These are phyloP conservation scores for Samsoniella hepiali DNA, from an alignment of 2,329 filamentous ascomycete species.

Conservation along the genomic window DNA sequence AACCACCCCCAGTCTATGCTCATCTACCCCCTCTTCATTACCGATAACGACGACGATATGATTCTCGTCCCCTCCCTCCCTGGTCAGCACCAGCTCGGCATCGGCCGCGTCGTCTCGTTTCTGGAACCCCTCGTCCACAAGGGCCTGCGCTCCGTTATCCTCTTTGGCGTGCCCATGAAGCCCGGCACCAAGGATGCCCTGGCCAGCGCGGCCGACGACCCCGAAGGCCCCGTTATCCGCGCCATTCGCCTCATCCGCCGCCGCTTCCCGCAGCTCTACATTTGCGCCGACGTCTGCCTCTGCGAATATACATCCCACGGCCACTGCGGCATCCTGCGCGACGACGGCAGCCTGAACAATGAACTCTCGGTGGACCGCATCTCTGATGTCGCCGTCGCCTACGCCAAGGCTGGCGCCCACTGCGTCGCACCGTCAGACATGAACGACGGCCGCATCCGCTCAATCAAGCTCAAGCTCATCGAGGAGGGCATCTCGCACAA, in stretches of 20 bases:
- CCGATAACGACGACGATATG: constrained; percentile 91
- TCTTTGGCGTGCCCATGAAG: constrained; percentile 88
- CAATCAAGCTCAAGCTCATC: constrained; percentile 96
- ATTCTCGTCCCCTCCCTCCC: constrained; percentile 86
- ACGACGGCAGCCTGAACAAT: constrained; percentile 92
- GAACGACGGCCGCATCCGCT: constrained; percentile 96
- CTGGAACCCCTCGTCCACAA: constrained; percentile 84
- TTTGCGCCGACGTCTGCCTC: constrained; percentile 89
- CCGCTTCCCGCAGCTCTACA: constrained; percentile 85
- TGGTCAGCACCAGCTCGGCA: constrained; percentile 80
- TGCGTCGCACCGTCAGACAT: constrained; percentile 97
- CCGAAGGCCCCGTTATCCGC: constrained; percentile 85
- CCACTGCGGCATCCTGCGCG: constrained; percentile 91
- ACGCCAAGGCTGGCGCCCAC: constrained; percentile 92
- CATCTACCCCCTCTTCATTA: constrained; percentile 95
- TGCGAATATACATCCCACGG: constrained; percentile 99
- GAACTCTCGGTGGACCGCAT: constrained; percentile 89
- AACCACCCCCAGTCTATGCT: constrained; percentile 74
- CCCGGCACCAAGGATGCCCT: constrained; percentile 83
- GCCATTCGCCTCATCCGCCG: constrained; percentile 80
- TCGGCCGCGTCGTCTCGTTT: constrained; percentile 83
- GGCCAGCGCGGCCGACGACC: constrained; percentile 89
- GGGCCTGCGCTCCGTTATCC: constrained; percentile 86
- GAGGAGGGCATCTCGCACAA: constrained; percentile 90
- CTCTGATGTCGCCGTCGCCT: constrained; percentile 94